These are phyloP conservation scores for Chalciporus pseudorubinellus DNA, from an alignment of 768 basidiomycete species.

Conservation along the genomic window DNA sequence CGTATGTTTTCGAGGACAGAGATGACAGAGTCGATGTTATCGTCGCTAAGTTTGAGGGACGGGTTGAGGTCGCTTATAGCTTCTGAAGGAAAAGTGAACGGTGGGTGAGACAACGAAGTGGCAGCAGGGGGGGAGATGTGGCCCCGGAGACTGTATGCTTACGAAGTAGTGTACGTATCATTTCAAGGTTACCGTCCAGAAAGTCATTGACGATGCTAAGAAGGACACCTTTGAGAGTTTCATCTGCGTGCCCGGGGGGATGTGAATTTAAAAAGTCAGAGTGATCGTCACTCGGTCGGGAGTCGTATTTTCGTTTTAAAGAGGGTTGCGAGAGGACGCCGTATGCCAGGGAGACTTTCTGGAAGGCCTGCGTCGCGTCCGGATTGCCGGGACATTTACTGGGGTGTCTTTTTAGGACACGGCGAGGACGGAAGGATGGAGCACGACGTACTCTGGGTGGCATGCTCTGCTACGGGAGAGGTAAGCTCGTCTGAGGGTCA, in stretches of 20 bases:
- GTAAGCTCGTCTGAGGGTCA: constrained; percentile 71
- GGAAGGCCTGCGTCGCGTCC: constrained; percentile 80
- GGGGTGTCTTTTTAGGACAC: constrained; percentile 5
- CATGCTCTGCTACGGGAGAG: constrained; percentile 71
- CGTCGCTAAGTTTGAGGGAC: constrained; percentile 71
- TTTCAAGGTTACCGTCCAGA: constrained; percentile 83
- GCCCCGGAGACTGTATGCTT: constrained; percentile 24
- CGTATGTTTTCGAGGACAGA: constrained; percentile 66
- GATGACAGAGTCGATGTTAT: constrained; percentile 75
- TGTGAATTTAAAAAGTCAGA: constrained; percentile 53
- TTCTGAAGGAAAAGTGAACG: constrained; percentile 38
- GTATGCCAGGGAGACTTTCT: constrained; percentile 83
- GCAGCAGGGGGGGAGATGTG: too few species aligned
- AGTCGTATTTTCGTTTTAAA: constrained; percentile 68
- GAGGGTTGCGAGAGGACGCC: constrained; percentile 74
- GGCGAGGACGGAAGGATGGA: background rate
- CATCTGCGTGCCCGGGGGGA: constrained; percentile 61
- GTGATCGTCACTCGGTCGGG: constrained; percentile 40
- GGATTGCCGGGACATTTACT: constrained; percentile 80
- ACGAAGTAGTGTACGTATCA: constrained; percentile 76
- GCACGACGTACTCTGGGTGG: constrained; percentile 75
- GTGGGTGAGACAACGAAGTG: too few species aligned
- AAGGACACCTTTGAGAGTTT: constrained; percentile 75
- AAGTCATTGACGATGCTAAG: constrained; percentile 78
- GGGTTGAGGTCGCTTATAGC: constrained; percentile 81